A percentile compares a stretch with the other conserved stretches of the same genome.
phyloP scores from a whole-genome alignment of 169 alveolate species.

The Eimeria necatrix region DNA sequence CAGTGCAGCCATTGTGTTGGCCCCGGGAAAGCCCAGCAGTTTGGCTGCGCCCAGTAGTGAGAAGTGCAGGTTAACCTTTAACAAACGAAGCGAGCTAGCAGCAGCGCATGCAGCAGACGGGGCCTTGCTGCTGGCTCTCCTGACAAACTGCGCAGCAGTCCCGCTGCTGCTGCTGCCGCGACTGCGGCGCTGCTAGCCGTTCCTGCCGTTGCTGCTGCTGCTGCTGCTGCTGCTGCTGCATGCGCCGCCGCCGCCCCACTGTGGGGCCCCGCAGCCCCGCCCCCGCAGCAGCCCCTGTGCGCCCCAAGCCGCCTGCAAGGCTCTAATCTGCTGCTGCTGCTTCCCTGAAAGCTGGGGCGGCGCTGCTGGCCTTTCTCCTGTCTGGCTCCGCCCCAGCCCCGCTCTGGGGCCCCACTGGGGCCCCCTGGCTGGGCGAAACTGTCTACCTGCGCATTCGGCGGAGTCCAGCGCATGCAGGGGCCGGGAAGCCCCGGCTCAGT shows the following conservation, averaged over 20 bases:
- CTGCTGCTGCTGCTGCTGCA: conserved; percentile 32
- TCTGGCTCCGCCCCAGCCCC: background rate
- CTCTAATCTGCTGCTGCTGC: background rate
- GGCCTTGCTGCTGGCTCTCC: background rate
- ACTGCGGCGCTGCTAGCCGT: too few species aligned
- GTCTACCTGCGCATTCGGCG: background rate
- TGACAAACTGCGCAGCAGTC: background rate
- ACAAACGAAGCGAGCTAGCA: too few species aligned
- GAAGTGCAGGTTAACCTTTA: too few species aligned
- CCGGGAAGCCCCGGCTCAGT: background rate
- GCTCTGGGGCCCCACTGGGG: background rate
- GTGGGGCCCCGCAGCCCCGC: too few species aligned
- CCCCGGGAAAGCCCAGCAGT: too few species aligned
- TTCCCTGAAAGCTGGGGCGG: background rate
- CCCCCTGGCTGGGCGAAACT: background rate
- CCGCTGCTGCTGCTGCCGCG: background rate
- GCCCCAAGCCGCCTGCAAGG: background rate
- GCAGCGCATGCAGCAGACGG: too few species aligned
- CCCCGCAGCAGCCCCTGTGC: background rate
- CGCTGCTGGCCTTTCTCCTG: background rate
- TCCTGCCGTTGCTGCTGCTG: background rate
- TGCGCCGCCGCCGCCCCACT: background rate
- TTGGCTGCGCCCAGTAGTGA: too few species aligned
- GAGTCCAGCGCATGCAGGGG: background rate
- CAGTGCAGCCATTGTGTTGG: too few species aligned